Evolutionary conservation across 805 yeast genomes (phyloP).

Genomic region (Hanseniaspora lindneri): DNA sequence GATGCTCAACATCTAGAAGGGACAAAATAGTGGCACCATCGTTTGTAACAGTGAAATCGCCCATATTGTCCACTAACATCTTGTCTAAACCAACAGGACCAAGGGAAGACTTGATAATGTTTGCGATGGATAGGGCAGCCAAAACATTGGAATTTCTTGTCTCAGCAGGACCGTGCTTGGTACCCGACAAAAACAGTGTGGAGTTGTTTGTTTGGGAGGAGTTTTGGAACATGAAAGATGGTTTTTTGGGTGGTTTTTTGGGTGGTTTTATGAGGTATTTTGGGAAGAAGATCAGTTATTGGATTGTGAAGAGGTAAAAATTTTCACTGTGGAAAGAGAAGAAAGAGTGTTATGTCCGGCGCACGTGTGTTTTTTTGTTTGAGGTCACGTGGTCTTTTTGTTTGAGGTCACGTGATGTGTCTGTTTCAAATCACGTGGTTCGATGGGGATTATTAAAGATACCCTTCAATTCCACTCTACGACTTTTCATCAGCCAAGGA

Average conservation of each 20-base stretch:
- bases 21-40: slow-evolving; percentile 96
- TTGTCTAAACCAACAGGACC: slow-evolving; percentile 98
- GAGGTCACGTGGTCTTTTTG: too few species aligned
- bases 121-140: slow-evolving; percentile 80
- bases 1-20: slow-evolving; percentile 90
- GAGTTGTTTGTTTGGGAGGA: slow-evolving; percentile 32
- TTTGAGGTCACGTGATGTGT: too few species aligned
- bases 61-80: slow-evolving; percentile 97
- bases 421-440: too few species aligned
- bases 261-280: too few species aligned
- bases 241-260: neutral
- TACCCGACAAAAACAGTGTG: slow-evolving; percentile 89
- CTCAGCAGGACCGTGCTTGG: slow-evolving; percentile 90
- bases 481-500: too few species aligned
- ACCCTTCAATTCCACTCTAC: too few species aligned
- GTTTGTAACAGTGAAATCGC: slow-evolving; percentile 96
- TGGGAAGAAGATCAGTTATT: too few species aligned
- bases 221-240: slow-evolving; percentile 40
- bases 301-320: too few species aligned
- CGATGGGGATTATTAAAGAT: too few species aligned
- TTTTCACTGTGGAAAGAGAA: too few species aligned
- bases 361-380: too few species aligned
- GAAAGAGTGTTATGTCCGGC: too few species aligned
- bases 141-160: slow-evolving; percentile 89
- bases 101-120: slow-evolving; percentile 72